Conservation (phyloP, 805 yeast genomes). For the Starmerella tilneyi region DNA sequence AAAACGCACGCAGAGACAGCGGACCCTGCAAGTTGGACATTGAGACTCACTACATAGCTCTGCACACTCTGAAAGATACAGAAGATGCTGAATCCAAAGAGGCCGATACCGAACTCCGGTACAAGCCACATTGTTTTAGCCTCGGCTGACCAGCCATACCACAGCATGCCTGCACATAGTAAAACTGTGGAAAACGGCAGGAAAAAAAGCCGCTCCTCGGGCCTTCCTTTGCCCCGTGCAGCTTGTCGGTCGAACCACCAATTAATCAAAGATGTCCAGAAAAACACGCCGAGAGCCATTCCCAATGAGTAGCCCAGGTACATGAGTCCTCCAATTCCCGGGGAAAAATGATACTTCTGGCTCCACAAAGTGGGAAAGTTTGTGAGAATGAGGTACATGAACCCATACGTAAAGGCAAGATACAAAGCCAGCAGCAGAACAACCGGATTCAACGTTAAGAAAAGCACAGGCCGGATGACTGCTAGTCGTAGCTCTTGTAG, state of each 20-base stretch:
- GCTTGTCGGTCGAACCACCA: conserved; percentile 27
- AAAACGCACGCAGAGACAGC: conserved; percentile 60
- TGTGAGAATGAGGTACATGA: conserved; percentile 52
- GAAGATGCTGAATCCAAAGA: conserved; percentile 51
- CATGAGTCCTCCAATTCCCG: conserved; percentile 48
- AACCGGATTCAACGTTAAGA: conserved; percentile 51
- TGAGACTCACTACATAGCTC: conserved; percentile 61
- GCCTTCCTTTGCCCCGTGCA: conserved; percentile 41
- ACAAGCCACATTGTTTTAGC: conserved; percentile 49
- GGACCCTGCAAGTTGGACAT: conserved; percentile 58
- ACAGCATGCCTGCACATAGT: conserved; percentile 50
- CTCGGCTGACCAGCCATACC: conserved; percentile 67
- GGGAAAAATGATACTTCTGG: conserved; percentile 38
- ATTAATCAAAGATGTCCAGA: conserved; percentile 42
- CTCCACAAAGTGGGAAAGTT: conserved; percentile 49
- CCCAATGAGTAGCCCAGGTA: conserved; percentile 51
- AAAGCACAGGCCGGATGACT: conserved; percentile 45
- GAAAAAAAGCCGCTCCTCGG: conserved; percentile 51
- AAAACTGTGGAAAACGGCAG: conserved; percentile 42
- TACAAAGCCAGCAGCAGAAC: conserved; percentile 51
- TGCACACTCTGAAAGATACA: conserved; percentile 61
- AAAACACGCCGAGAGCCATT: conserved; percentile 39
- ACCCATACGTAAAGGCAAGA: conserved; percentile 58
- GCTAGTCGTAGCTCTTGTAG: conserved; percentile 33
- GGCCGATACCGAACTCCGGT: conserved; percentile 50